Evolutionary conservation across 2,329 filamentous ascomycete species (phyloP).

Genomic region (Alternaria atra): DNA sequence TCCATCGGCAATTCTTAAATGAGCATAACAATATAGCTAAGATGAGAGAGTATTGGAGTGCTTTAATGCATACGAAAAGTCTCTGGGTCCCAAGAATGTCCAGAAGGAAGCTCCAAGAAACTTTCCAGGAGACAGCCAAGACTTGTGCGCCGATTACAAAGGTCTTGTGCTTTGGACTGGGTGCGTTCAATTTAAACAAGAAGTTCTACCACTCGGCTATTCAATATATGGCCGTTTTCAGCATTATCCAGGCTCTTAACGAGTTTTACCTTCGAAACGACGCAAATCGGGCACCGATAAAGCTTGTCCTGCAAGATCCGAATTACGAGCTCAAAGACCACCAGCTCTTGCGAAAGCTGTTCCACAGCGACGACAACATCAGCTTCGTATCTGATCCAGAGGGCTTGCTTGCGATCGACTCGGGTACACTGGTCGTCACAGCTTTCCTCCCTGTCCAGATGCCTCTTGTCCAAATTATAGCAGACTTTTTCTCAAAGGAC

Average conservation of each 20-base stretch:
- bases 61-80: neutral
- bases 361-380: neutral
- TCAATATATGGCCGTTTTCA: constrained; percentile 27
- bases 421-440: constrained; percentile 23
- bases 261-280: neutral
- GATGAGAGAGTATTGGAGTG: constrained; percentile 1
- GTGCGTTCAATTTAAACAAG: constrained; percentile 8
- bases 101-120: neutral
- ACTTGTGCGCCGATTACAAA: constrained; percentile 9
- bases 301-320: constrained; percentile 31
- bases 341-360: constrained; percentile 4
- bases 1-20: neutral
- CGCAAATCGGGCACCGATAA: neutral
- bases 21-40: neutral
- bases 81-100: constrained; percentile 6
- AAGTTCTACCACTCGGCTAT: constrained; percentile 11
- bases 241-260: constrained; percentile 17
- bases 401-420: constrained; percentile 26
- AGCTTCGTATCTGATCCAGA: constrained; percentile 25
- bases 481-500: constrained; percentile 13
- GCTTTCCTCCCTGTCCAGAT: constrained; percentile 19
- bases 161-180: constrained; percentile 26
- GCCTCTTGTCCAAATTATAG: constrained; percentile 29
- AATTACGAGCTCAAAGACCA: constrained; percentile 18
- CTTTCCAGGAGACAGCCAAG: neutral